Evolutionary conservation across 2,329 filamentous ascomycete species (phyloP), one percentile per base, ranked within the genome.

Genomic region (Verticillium nonalfalfae): DNA sequence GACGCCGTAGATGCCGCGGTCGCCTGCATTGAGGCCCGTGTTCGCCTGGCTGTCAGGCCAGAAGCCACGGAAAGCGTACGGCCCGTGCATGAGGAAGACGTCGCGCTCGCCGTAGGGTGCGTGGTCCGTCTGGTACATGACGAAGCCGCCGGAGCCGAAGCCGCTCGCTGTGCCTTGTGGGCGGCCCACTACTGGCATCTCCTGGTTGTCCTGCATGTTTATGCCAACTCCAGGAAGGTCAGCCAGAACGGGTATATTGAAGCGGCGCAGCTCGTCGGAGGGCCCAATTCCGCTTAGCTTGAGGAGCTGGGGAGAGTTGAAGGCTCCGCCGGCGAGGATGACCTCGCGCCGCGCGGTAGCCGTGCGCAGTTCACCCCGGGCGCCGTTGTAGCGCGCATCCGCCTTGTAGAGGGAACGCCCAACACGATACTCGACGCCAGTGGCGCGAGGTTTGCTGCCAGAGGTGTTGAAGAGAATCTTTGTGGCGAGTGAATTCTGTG

Each of bases 151-250:
- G 18, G 45, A 50, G 45, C 45, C 45, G 45, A 50, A 50, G 6
- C 45, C 61, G 15, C 40, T 56, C 5, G 78, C 18, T 13, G 34
- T 10, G n/a, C 36, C 34, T 14, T 45, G 40, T 7, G 58, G 60
- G 15, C 55, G 40, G 55, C 61, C 59, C 11, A 74, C 70, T 31
- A 80, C 72, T 33, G 71, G 71, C 10, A 73, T 68, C 62, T 78
- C 74, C 62, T 77, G 73, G 64, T 77, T 76, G 60, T 84, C 81
- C 62, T 74, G 74, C 63, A 84, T 72, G 58, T 80, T 79, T 62
- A 80, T 72, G 3, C 81, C 82, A 7, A 88, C 83, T 52, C 82
- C 85, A 0, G 83, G 84, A 1, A 84, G 75, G 65, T 87, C 78
- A 1, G 74, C 71, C 57, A 84, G 66, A 6, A 84, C 76, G 1